Evolutionary conservation across 148 eudicot species (phyloP).

Genomic region (Rhododendron ferrugineum): DNA sequence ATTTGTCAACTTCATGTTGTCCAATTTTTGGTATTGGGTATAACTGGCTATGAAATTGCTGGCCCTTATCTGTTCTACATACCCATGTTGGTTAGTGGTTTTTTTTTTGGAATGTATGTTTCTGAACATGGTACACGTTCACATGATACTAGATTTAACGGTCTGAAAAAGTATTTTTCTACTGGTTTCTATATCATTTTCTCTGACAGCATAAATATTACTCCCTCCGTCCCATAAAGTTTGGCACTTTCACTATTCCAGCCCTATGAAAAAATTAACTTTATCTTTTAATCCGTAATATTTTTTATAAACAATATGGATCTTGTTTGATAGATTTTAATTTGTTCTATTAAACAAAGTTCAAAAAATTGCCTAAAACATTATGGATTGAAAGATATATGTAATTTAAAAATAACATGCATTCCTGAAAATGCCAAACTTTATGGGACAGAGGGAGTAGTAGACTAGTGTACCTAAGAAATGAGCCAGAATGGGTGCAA

Average conservation of each 20-base stretch:
- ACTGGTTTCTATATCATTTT: not conserved
- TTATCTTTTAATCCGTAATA: too few relatives aligned
- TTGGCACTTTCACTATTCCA: too few relatives aligned
- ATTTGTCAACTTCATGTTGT: slow-evolving; percentile 6
- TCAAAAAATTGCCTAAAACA: too few relatives aligned
- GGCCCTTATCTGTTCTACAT: not conserved
- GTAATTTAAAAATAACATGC: too few relatives aligned
- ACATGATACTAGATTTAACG: not conserved
- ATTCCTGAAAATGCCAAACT: too few relatives aligned
- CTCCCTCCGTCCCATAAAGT: too few relatives aligned
- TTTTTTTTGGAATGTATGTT: not conserved
- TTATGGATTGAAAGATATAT: too few relatives aligned
- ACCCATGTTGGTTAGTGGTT: not conserved
- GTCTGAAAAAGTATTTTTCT: not conserved
- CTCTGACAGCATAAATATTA: not conserved
- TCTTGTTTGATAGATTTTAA: too few relatives aligned
- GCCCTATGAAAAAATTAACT: too few relatives aligned
- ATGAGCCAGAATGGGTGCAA: not conserved
- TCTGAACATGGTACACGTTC: not conserved
- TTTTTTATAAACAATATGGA: too few relatives aligned
- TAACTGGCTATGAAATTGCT: not conserved
- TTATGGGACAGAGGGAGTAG: too few relatives aligned
- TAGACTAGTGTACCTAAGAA: not conserved
- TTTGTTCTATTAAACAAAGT: too few relatives aligned
- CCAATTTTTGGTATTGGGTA: not conserved